Evolutionary conservation across 441 rosid species (phyloP).

Genomic region (Arabidopsis lyrata): DNA sequence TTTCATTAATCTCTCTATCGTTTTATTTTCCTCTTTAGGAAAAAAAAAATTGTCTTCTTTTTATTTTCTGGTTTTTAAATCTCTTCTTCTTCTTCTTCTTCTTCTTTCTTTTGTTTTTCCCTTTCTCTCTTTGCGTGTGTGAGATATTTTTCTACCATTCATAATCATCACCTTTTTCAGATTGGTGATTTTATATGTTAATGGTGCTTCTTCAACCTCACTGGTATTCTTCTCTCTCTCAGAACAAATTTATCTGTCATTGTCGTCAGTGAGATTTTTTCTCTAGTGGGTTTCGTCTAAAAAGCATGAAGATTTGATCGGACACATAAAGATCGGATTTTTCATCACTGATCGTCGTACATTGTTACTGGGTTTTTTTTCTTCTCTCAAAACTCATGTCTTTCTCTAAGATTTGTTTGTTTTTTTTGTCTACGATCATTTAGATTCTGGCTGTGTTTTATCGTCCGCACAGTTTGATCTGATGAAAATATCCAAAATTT

Average conservation of each 20-base stretch:
- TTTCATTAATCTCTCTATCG: slow-evolving; percentile 23
- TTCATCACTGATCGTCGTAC: slow-evolving; percentile 30
- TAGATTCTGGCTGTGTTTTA: background rate
- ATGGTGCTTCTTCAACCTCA: slow-evolving; percentile 38
- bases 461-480: slow-evolving; percentile 38
- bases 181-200: slow-evolving; percentile 33
- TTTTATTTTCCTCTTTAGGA: slow-evolving; percentile 22
- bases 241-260: slow-evolving; percentile 26
- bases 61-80: slow-evolving; percentile 23
- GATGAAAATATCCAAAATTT: background rate
- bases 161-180: slow-evolving; percentile 39
- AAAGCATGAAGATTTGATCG: slow-evolving; percentile 37
- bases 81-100: slow-evolving; percentile 23
- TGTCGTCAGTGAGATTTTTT: slow-evolving; percentile 30
- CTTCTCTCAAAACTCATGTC: background rate
- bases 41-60: slow-evolving; percentile 30
- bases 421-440: slow-evolving; percentile 19
- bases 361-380: background rate
- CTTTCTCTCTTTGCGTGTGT: slow-evolving; percentile 50
- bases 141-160: slow-evolving; percentile 41
- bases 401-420: slow-evolving; percentile 5
- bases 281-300: slow-evolving; percentile 25
- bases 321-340: slow-evolving; percentile 28
- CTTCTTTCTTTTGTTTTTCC: background rate
- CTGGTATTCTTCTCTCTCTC: slow-evolving; percentile 23